Evolutionary conservation across 192 early-diverging fungal species (phyloP), one percentile per base, ranked within the genome.

Genomic region (Backusella westeae): DNA sequence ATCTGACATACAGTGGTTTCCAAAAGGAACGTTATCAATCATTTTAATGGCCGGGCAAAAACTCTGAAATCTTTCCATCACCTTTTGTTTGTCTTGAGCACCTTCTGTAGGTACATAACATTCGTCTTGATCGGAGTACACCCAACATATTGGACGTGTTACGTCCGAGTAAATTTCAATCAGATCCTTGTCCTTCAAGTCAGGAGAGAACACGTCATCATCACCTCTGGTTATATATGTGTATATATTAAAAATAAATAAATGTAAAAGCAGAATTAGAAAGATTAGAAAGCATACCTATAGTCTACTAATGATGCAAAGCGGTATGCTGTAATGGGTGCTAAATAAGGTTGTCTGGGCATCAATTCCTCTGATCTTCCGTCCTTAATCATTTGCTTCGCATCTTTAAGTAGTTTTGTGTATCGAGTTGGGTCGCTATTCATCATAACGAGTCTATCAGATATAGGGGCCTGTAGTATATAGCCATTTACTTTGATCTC

Each of bases 381-480:
- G 69, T 82, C 77, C 6, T 77, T 75, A 29, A 77, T 78, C 77
- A 86, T 82, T 52, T 72, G 52, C 32, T 71, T 80, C 2, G 85
- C 81, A 15, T 82, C 34, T 9, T 69, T 26, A 29, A 86, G n/a
- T n/a, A 81, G 75, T 56, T 80, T 59, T 59, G 9, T 59, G 34
- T 4, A 56, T 72, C 59, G 71, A 82, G 39, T 77, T 81, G 36
- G 80, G 71, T 5, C 79, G 49, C 0, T 72, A 72, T 52, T 44
- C 17, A n/a, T n/a, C 72, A 80, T 75, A 53, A 72, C 80, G 68
- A 82, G 81, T 63, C 85, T 53, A 67, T 86, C 85, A 1, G 83
- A 86, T 15, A 86, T 83, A 34, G 83, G 80, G 7, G 80, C 85
- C 46, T 86, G 85, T 12, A 86, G 35, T 32, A 86, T 77, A 3